These are phyloP conservation scores for Apiospora sp. DNA, from an alignment of 2,329 filamentous ascomycete species.

Conservation along the genomic window DNA sequence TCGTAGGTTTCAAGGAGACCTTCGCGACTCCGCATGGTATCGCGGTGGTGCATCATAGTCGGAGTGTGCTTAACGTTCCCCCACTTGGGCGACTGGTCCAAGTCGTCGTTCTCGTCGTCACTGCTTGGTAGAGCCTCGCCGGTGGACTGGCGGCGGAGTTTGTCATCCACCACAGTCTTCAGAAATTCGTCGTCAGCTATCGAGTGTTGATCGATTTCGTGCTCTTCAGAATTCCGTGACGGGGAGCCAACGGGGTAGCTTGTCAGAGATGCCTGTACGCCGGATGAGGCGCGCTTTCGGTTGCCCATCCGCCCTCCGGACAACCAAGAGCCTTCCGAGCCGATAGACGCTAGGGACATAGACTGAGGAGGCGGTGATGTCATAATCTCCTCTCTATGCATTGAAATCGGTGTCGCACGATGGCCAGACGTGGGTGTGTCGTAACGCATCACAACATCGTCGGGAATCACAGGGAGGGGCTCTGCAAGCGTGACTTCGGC, in stretches of 20 bases:
- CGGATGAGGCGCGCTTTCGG: constrained; percentile 56
- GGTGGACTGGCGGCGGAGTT: constrained; percentile 51
- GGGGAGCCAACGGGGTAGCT: constrained; percentile 54
- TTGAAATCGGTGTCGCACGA: constrained; percentile 55
- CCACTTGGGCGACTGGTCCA: constrained; percentile 56
- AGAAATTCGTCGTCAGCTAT: constrained; percentile 80
- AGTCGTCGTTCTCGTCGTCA: constrained; percentile 58
- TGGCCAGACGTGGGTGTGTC: constrained; percentile 57
- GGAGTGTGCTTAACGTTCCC: constrained; percentile 59
- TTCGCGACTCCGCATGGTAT: constrained; percentile 60
- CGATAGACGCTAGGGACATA: constrained; percentile 90
- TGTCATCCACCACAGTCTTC: constrained; percentile 54
- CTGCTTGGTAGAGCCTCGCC: constrained; percentile 64
- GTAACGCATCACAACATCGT: constrained; percentile 48
- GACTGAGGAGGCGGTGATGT: constrained; percentile 70
- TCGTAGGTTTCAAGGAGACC: constrained; percentile 53
- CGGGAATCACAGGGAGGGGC: constrained; percentile 44
- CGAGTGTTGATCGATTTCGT: constrained; percentile 66
- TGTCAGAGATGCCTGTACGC: constrained; percentile 50
- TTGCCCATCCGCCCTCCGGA: constrained; percentile 68
- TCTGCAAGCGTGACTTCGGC: constrained; percentile 51
- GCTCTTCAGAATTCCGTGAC: constrained; percentile 56
- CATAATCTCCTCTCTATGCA: constrained; percentile 50
- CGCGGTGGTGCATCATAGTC: constrained; percentile 57
- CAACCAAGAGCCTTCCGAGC: constrained; percentile 96